Conservation (phyloP, 768 basidiomycete species). For the Boletus rubescentipes region DNA sequence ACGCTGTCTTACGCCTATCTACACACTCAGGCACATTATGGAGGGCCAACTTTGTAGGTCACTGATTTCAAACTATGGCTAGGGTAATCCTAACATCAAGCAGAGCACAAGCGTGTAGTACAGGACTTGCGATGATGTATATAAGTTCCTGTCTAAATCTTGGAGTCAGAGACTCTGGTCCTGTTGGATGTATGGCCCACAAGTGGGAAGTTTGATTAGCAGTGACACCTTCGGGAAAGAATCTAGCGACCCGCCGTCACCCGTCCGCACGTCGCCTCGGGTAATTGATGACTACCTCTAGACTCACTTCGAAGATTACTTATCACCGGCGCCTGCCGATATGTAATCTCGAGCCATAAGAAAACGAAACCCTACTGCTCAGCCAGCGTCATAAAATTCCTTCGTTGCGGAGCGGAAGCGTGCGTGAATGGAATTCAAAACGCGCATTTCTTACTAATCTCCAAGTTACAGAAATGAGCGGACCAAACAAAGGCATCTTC, state of each 20-base stretch:
- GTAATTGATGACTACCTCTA: no score
- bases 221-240: background rate
- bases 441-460: no score
- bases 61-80: background rate
- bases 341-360: no score
- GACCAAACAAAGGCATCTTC: slow-evolving; percentile 24
- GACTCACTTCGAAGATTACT: no score
- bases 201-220: background rate
- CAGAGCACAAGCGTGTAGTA: slow-evolving; percentile 30
- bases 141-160: slow-evolving; percentile 74
- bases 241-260: no score
- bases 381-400: no score
- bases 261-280: no score
- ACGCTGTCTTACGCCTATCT: slow-evolving; percentile 62
- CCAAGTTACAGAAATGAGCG: no score
- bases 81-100: slow-evolving; percentile 13
- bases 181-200: slow-evolving; percentile 54
- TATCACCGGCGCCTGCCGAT: no score
- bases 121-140: slow-evolving; percentile 85
- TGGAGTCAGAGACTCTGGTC: slow-evolving; percentile 72
- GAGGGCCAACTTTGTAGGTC: slow-evolving; percentile 48
- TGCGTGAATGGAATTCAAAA: no score
- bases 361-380: no score
- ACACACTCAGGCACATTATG: slow-evolving; percentile 55
- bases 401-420: no score